Base-by-base conservation (phyloP, 1,139 yeast species). In the Hansenula sp. region DNA sequence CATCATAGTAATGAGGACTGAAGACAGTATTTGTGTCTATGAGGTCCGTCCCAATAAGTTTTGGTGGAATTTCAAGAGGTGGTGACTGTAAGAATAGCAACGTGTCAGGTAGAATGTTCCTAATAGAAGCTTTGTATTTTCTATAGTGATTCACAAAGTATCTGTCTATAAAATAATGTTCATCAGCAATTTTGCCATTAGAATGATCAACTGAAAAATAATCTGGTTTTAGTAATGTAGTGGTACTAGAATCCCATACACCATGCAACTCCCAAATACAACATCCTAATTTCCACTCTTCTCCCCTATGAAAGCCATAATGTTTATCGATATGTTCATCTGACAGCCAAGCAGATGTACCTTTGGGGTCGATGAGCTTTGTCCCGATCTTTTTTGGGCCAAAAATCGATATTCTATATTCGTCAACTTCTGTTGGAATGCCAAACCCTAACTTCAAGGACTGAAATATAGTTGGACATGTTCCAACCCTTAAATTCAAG, bases 1-100 rank as follows among this genome's bases (percentile, higher is more conserved):
- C 98, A 62, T 91, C 98, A 58, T 91, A 91, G 60, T 83, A 91
- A 64, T 91, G 98, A 2, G 96, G 94, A 29, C 95, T 80, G 54
- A 82, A 84, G 0, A 86, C 80, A 0, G 91, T 83, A 47, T 74
- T 77, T 1, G 69, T 61, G 56, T 88, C 96, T 18, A 88, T 64
- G 35, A 81, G 63, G 3, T 70, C 64, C 18, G 85, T 75, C 8
- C 72, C 72, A 49, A 72, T 74, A 45, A 89, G 64, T 10, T 65
- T 62, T 0, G 98, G 98, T 0, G 97, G 96, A 4, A 77, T 60
- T 50, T 85, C 87, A 51, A 91, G 68, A 0, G 87, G 94, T 2
- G 96, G 96, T 1, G 95, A 86, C 63, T 89, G 96, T 53, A 91
- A 66, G 38, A 91, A 70, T 16, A 88, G 65, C 48, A 84, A 79